These are phyloP conservation scores for Solanum neorickii DNA, from an alignment of 257 asterid species.

Conservation along the genomic window DNA sequence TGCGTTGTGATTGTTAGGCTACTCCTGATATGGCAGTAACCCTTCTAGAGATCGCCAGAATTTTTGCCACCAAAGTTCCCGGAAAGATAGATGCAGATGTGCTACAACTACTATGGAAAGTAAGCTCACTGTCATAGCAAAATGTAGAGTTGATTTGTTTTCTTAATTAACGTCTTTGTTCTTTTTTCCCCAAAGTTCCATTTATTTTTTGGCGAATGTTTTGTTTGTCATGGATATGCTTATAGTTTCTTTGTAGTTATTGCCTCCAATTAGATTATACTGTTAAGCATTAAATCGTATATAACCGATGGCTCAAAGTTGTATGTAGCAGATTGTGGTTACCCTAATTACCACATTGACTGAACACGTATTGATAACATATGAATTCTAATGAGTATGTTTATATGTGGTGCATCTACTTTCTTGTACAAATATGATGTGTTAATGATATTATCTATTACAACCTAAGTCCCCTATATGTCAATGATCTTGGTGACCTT, in stretches of 20 bases:
- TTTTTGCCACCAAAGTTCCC: conserved; percentile 97
- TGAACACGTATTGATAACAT: neutral
- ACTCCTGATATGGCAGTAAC: conserved; percentile 99
- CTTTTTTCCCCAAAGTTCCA: neutral
- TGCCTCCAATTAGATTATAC: neutral
- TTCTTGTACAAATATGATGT: neutral
- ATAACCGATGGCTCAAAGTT: neutral
- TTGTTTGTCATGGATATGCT: neutral
- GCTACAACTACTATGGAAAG: conserved; percentile 97
- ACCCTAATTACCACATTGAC: neutral
- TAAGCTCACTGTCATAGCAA: conserved; percentile 22
- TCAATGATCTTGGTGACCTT: neutral
- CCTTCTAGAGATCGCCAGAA: conserved; percentile 94
- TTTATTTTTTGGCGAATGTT: neutral
- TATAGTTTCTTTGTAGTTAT: neutral
- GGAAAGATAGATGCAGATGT: conserved; percentile 99
- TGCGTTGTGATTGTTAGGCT: conserved; percentile 50
- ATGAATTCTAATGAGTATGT: neutral
- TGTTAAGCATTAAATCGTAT: neutral
- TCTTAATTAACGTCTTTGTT: neutral
- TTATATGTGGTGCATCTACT: neutral
- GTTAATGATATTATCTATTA: neutral
- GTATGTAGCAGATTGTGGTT: neutral
- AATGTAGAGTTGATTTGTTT: conserved; percentile 1
- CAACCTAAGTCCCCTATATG: neutral